Base-by-base conservation (phyloP, 192 early-diverging fungal genomes). In the Jimgerdemannia lactiflua region DNA sequence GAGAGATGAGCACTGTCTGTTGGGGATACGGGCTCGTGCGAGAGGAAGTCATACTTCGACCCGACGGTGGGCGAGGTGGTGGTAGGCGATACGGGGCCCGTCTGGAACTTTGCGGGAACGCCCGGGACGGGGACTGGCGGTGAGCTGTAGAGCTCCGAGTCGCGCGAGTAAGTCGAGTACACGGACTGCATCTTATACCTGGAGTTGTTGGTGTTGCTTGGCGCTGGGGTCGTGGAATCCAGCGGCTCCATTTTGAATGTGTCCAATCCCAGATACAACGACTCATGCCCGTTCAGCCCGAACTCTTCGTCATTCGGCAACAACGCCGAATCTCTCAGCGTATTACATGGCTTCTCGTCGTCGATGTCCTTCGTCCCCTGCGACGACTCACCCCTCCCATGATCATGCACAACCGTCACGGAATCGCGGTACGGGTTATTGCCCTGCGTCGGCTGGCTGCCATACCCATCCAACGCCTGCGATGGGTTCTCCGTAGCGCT, bases 101-200 rank as follows among this genome's bases (percentile, higher is more conserved):
- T 59, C 49, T 59, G 49, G 14, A 10, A 59, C 49, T 59, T 6
- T 10, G 49, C 49, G 8, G 49, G 49, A 14, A 59, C 2, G 8
- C 49, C 49, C 49, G 49, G 49, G 49, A 2, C 2, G 49, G 49
- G 49, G 6, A 59, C 49, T 6, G 49, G 49, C 49, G 49, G 49
- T 59, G 49, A 10, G 14, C 14, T 59, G 49, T 59, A 59, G 49
- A 59, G 49, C 6, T 59, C 49, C 14, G 49, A 59, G 49, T 59
- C 49, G 49, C 49, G 49, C 49, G 67, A 68, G 67, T 68, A 68
- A 18, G 67, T 18, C 29, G 67, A 68, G 2, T 68, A 68, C 40
- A 68, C 40, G 18, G 67, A 68, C 29, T 41, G 67, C 67, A 68
- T 68, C 18, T 68, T 68, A 19, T 68, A 68, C 9, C 67, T 20